Evolutionary conservation across 352 stramenopile species (phyloP).

Genomic region (Discostella stelligera): DNA sequence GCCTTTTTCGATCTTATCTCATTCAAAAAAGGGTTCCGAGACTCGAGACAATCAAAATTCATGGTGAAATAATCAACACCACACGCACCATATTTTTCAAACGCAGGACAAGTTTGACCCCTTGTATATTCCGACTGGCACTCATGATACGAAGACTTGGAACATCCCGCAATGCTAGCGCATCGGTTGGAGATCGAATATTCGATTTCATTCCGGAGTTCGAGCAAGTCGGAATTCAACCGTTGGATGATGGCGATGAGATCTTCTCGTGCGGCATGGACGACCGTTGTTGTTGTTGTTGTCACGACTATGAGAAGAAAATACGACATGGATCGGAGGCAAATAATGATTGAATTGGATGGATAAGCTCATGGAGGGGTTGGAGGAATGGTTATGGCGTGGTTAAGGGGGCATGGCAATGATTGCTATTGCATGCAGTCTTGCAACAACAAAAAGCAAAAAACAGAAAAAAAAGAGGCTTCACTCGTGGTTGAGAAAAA

Average conservation of each 20-base stretch:
- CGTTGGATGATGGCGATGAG: constrained; percentile 17
- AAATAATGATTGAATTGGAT: not conserved
- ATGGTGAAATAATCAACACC: too few species aligned
- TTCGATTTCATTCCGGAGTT: constrained; percentile 47
- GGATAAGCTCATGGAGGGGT: not conserved
- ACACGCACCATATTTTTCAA: constrained; percentile 5
- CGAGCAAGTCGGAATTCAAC: constrained; percentile 44
- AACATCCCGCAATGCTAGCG: constrained; percentile 32
- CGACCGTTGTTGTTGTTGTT: too few species aligned
- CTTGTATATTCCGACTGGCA: constrained; percentile 35
- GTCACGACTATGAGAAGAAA: not conserved
- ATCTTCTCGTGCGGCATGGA: not conserved
- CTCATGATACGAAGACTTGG: constrained; percentile 30
- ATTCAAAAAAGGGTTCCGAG: too few species aligned
- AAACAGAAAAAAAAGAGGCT: too few species aligned
- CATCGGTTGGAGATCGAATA: constrained; percentile 29
- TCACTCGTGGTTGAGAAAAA: too few species aligned
- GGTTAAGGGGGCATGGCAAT: too few species aligned
- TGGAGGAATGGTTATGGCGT: too few species aligned
- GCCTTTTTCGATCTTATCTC: not conserved
- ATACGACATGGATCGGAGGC: not conserved
- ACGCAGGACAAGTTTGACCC: constrained; percentile 25
- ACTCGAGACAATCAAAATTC: too few species aligned
- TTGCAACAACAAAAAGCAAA: too few species aligned
- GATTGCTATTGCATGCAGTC: too few species aligned